Percentiles rank a stretch among this genome's conserved stretches.
Evolutionary conservation across 129 eudicot species (phyloP).

Genomic region (Helianthus annuus): HanXRQr2.0-SUNRISE NC_035438.2:61364809-61365308

Average conservation of each 20-base stretch:
- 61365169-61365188: too few relatives aligned
- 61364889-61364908: background rate
- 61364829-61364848: too few relatives aligned
- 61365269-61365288: too few relatives aligned
- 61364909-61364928: background rate
- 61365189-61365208: too few relatives aligned
- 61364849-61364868: too few relatives aligned
- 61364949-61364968: background rate
- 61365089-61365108: background rate
- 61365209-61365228: too few relatives aligned
- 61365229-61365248: too few relatives aligned
- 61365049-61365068: background rate
- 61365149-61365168: background rate
- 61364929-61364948: slow-evolving; percentile 5
- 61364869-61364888: too few relatives aligned
- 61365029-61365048: background rate
- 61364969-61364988: background rate
- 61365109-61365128: background rate
- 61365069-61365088: background rate
- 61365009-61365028: background rate
- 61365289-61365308: too few relatives aligned
- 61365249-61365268: too few relatives aligned
- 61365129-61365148: background rate
- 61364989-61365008: background rate
- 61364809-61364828: too few relatives aligned